Percentiles rank a stretch among this genome's conserved stretches.
These are phyloP conservation scores for Amanita thiersii DNA, from an alignment of 768 basidiomycete species.

Conservation along the genomic window DNA sequence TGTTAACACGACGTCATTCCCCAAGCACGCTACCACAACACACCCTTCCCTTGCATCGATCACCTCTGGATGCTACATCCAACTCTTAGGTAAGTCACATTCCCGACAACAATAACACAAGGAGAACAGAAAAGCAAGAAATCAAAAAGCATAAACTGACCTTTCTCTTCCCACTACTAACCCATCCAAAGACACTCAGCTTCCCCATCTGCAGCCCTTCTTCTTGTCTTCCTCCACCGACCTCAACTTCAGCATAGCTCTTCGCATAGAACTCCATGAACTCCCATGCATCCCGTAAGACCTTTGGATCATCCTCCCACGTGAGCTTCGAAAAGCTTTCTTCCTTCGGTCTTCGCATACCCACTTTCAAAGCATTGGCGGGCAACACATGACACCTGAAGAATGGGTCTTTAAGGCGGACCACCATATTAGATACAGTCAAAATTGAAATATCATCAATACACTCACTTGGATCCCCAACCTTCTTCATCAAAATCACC, in stretches of 20 bases:
- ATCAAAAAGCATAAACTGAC: constrained; percentile 14
- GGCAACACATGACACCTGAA: neutral
- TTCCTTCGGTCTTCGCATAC: too few relatives aligned
- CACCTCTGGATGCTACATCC: constrained; percentile 15
- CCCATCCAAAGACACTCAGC: constrained; percentile 33
- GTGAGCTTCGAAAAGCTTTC: too few relatives aligned
- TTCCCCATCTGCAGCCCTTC: constrained; percentile 9
- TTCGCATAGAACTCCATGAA: constrained; percentile 5
- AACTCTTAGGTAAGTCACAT: neutral
- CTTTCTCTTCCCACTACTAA: constrained; percentile 27
- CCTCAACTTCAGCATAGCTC: too few relatives aligned
- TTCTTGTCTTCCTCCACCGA: constrained; percentile 1
- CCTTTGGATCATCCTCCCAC: too few relatives aligned
- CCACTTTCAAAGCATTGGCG: too few relatives aligned
- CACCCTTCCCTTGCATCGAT: constrained; percentile 19
- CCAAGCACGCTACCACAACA: constrained; percentile 27
- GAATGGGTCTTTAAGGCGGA: neutral
- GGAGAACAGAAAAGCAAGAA: neutral
- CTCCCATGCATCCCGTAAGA: neutral
- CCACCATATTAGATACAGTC: neutral
- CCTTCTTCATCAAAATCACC: constrained; percentile 4
- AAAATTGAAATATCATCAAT: neutral
- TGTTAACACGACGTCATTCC: constrained; percentile 27
- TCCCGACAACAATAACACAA: neutral
- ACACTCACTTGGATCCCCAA: constrained; percentile 6